Conservation (phyloP, 176 grass and related monocot species). For the Avena sativa region DNA sequence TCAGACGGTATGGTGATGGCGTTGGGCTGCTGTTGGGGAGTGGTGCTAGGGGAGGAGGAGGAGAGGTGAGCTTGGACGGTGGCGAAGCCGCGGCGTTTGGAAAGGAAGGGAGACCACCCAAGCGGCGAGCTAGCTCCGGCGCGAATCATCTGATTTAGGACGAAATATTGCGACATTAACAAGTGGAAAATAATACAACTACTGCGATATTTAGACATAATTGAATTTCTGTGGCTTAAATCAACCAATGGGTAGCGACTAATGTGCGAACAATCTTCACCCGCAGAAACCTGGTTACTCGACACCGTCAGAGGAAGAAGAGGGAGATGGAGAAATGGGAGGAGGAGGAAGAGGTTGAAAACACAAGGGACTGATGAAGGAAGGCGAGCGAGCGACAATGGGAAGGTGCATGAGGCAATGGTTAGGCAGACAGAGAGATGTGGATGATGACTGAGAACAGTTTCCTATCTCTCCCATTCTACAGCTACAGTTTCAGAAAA, state of each 20-base stretch:
- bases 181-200: not conserved
- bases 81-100: slow-evolving; percentile 14
- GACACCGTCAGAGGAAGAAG: not conserved
- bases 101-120: not conserved
- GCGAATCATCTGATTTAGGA: slow-evolving; percentile 23
- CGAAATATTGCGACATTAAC: not conserved
- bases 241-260: not conserved
- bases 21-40: not conserved
- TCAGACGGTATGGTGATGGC: not conserved
- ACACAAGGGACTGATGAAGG: no score
- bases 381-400: no score
- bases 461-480: no score
- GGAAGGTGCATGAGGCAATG: no score
- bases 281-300: no score
- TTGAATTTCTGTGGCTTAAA: not conserved
- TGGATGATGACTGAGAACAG: no score
- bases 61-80: slow-evolving; percentile 28
- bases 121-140: slow-evolving; percentile 10
- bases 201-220: not conserved
- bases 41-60: slow-evolving; percentile 16
- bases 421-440: no score
- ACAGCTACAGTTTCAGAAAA: no score
- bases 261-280: not conserved
- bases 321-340: not conserved
- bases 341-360: no score